Evolutionary conservation across 1,284 basidiomycete species (phyloP).

Genomic region (Exobasidium cylindrosporum): DNA sequence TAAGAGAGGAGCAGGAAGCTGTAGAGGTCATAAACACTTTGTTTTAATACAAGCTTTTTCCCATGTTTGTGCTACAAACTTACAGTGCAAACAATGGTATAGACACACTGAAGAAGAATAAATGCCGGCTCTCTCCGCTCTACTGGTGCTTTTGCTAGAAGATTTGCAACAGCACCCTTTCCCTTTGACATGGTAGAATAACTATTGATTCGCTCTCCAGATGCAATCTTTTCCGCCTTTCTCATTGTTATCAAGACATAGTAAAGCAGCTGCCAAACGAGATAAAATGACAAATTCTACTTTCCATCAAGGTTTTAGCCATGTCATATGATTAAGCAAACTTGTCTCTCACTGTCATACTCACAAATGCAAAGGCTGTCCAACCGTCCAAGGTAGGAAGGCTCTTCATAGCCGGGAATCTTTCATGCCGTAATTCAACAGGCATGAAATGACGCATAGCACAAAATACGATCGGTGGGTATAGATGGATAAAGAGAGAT

Average conservation of each 20-base stretch:
- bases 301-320: conserved; percentile 52
- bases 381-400: conserved; percentile 66
- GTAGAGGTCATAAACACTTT: too few relatives aligned
- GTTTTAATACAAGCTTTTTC: too few relatives aligned
- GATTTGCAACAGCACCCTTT: conserved; percentile 40
- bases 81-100: conserved; percentile 74
- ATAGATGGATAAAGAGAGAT: conserved; percentile 84
- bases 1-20: conserved; percentile 73
- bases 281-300: conserved; percentile 72
- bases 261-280: conserved; percentile 77
- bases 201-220: conserved; percentile 40
- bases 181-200: conserved; percentile 41
- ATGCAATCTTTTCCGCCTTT: conserved; percentile 29
- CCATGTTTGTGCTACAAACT: too few relatives aligned
- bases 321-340: too few relatives aligned
- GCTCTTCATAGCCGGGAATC: conserved; percentile 67
- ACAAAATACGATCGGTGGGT: conserved; percentile 67
- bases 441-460: conserved; percentile 70
- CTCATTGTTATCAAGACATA: conserved; percentile 37
- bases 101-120: conserved; percentile 61
- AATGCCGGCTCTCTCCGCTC: conserved; percentile 31
- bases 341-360: neutral
- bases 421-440: conserved; percentile 66
- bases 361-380: conserved; percentile 50
- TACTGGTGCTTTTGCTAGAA: conserved; percentile 34